phyloP scores from a whole-genome alignment of 1,284 basidiomycete genomes.

The Termitomyces sp. region DNA sequence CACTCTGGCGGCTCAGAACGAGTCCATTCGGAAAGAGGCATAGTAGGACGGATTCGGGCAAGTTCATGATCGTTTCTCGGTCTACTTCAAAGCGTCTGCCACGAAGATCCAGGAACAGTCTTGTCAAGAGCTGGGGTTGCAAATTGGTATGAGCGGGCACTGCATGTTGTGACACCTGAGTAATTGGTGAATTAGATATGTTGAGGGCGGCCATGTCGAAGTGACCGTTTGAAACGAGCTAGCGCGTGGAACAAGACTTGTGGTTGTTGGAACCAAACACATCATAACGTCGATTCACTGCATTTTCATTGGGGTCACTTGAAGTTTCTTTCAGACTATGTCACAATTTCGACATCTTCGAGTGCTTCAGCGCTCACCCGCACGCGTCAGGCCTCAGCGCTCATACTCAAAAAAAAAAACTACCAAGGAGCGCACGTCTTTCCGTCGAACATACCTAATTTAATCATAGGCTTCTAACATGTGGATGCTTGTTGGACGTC shows the following conservation, averaged over 20 bases:
- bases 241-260: conserved; percentile 8
- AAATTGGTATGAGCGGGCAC: conserved; percentile 64
- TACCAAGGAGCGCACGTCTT: too few relatives aligned
- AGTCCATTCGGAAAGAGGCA: conserved; percentile 98
- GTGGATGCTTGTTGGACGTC: too few relatives aligned
- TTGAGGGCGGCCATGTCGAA: conserved; percentile 33
- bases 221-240: conserved; percentile 12
- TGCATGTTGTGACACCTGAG: conserved; percentile 72
- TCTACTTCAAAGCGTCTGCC: conserved; percentile 93
- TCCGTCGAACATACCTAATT: too few relatives aligned
- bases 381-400: too few relatives aligned
- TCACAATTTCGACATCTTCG: too few relatives aligned
- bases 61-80: conserved; percentile 96
- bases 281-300: conserved; percentile 13
- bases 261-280: conserved; percentile 14
- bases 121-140: conserved; percentile 79
- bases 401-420: too few relatives aligned
- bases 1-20: conserved; percentile 84
- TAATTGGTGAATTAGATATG: conserved; percentile 74
- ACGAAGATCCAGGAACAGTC: conserved; percentile 88
- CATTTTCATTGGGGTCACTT: too few relatives aligned
- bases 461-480: too few relatives aligned
- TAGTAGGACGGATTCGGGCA: conserved; percentile 94
- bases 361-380: too few relatives aligned
- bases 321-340: too few relatives aligned